Base-by-base conservation (phyloP, 768 basidiomycete genomes). In the Hypsizygus marmoreus region DNA sequence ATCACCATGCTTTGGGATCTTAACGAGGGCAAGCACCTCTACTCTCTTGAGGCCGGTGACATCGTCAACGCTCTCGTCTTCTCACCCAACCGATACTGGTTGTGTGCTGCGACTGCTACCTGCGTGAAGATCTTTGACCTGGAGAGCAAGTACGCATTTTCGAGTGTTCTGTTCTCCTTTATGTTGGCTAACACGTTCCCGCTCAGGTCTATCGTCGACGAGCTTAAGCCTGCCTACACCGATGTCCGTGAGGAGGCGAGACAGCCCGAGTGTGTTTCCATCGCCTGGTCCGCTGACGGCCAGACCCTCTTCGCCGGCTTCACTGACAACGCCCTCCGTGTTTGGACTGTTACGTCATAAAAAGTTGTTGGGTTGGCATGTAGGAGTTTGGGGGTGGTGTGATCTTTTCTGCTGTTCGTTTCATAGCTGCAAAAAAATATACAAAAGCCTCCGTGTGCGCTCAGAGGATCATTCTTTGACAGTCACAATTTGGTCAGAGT, bases 1-100 rank as follows among this genome's bases (percentile, higher is more conserved):
- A 95, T 97, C 72, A 97, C 95, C 68, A 97, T 97, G 95, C 88
- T 97, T 54, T 99, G 97, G 97, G 97, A 99, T 69, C 77, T 99
- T 62, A 98, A 97, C 75, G 97, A 98, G 80, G 95, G 94, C 80
- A 98, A 97, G 78, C 97, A 98, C 81, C 86, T 99, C 63, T 99
- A 99, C 82, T 97, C 94, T 43, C 88, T 99, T 49, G 97, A 99
- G 71, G 97, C 97, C 37, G 95, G 95, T 50, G 92, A 99, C 68
- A 77, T 94, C 58, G 95, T 99, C 82, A 97, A 99, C 67, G 94
- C 97, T 50, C 89, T 99, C 57, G 97, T 98, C 68, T 99, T 99
- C 82, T 95, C 92, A 12, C 97, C 97, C 50, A 99, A 99, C 82
- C 88, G 95, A 48, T 99, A 99, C 88, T 99, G 97, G 97, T 77